These are phyloP conservation scores for Chalciporus sp. DNA, from an alignment of 1,284 basidiomycete species.

Conservation along the genomic window DNA sequence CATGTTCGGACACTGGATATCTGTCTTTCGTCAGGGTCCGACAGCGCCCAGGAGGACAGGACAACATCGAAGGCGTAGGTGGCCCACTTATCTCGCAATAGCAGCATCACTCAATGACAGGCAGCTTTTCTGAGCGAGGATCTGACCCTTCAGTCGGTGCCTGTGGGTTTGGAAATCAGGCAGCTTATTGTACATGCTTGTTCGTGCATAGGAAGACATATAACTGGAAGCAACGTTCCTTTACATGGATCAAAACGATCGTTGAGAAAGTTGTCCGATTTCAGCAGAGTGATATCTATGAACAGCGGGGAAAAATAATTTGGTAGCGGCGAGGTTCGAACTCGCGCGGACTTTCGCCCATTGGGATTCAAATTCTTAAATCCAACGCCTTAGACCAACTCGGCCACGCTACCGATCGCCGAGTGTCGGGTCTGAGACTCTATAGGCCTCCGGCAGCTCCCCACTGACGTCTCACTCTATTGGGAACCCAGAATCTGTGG, in stretches of 20 bases:
- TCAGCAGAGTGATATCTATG: neutral
- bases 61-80: constrained; percentile 59
- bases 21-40: constrained; percentile 45
- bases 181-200: neutral
- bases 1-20: neutral
- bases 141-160: neutral
- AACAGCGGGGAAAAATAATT: neutral
- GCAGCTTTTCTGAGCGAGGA: constrained; percentile 29
- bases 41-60: constrained; percentile 63
- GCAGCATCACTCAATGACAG: constrained; percentile 6
- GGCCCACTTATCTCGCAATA: neutral
- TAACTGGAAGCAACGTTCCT: neutral
- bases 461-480: too few relatives aligned
- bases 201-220: neutral
- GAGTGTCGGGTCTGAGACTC: neutral
- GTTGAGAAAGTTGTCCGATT: neutral
- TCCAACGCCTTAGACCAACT: constrained; percentile 84
- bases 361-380: constrained; percentile 77
- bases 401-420: constrained; percentile 68
- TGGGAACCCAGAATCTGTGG: too few relatives aligned
- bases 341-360: constrained; percentile 77
- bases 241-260: neutral
- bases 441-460: neutral
- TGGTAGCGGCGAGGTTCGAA: constrained; percentile 85
- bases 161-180: neutral